Conservation (phyloP, 2,329 filamentous ascomycete species). For the Trichoderma gracile region DNA sequence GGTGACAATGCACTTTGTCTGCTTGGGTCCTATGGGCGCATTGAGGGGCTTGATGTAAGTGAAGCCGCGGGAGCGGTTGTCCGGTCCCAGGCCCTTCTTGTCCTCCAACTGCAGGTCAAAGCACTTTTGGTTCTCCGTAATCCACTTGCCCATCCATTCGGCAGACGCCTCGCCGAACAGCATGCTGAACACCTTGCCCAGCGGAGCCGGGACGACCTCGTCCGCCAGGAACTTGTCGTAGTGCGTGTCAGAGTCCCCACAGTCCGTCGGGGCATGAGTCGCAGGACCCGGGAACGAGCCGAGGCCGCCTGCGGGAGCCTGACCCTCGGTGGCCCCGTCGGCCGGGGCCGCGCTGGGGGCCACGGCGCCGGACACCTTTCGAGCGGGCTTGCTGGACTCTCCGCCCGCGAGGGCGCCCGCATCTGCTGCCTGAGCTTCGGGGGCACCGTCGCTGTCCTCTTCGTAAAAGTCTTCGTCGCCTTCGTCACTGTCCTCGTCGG, state of each 20-base stretch:
- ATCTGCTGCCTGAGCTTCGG: constrained; percentile 54
- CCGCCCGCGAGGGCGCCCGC: constrained; percentile 44
- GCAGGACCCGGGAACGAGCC: constrained; percentile 82
- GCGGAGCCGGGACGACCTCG: constrained; percentile 79
- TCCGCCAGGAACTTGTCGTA: constrained; percentile 86
- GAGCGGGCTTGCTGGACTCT: constrained; percentile 62
- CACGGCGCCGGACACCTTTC: constrained; percentile 68
- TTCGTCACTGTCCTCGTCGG: constrained; percentile 62
- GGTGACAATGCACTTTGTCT: constrained; percentile 90
- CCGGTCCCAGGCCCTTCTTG: constrained; percentile 72
- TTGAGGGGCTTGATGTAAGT: constrained; percentile 90
- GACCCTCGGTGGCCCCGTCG: constrained; percentile 54
- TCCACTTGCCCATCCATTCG: constrained; percentile 81
- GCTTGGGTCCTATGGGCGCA: constrained; percentile 81
- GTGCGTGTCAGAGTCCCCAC: constrained; percentile 73
- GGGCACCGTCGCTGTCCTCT: constrained; percentile 75
- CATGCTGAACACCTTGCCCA: constrained; percentile 87
- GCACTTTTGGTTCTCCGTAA: constrained; percentile 85
- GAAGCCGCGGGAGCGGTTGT: constrained; percentile 73
- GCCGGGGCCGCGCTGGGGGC: constrained; percentile 46
- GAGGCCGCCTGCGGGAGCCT: constrained; percentile 42
- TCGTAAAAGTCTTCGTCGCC: constrained; percentile 77
- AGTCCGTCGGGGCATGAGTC: constrained; percentile 81
- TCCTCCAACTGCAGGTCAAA: constrained; percentile 85
- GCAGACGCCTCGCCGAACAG: constrained; percentile 82